Base-by-base conservation (phyloP, 345 rosid genomes). In the Brassica cretica region DNA sequence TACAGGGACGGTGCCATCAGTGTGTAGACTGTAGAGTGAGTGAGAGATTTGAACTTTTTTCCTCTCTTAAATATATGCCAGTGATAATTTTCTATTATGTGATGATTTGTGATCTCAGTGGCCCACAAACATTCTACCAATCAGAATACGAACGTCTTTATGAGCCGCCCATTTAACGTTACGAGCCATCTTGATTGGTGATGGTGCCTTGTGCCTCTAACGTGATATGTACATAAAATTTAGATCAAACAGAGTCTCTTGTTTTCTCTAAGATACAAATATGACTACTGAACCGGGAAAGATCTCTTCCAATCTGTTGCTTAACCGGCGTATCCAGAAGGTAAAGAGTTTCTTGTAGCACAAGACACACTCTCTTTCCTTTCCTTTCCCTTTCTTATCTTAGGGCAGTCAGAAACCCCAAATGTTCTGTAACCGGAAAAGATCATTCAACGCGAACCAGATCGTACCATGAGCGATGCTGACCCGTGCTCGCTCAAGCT, bases 401-500 rank as follows among this genome's bases (percentile, higher is more conserved):
- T 59, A 55, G 46, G 19, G 33, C 60, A 58, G 18, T 29, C 24
- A 14, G n/a, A 55, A 55, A 11, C 72, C 41, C 51, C 39, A 6
- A n/a, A 15, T 24, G 53, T 60, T 63, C 64, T 76, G 74, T 37
- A 64, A 68, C 78, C 8, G 15, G 70, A 62, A 21, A 8, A 24
- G 30, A 33, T 5, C 53, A 8, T 51, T 93, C 81, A 93, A 66
- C 83, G 84, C 10, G 97, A 92, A 44, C 90, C 90, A 5, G 89
- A 83, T 87, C 91, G 82, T 81, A 78, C 29, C 80, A 81, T 83
- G 63, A 68, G 78, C 61, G 86, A 70, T 75, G 85, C 76, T 51
- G 65, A 16, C 15, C 90, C 82, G 8, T 89, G 94, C 69, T 94
- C 97, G 16, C 96, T 91, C 65, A 82, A 86, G 78, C 91, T 89